These are phyloP conservation scores for Ramularia endophylla DNA, from an alignment of 2,329 filamentous ascomycete species.

Conservation along the genomic window DNA sequence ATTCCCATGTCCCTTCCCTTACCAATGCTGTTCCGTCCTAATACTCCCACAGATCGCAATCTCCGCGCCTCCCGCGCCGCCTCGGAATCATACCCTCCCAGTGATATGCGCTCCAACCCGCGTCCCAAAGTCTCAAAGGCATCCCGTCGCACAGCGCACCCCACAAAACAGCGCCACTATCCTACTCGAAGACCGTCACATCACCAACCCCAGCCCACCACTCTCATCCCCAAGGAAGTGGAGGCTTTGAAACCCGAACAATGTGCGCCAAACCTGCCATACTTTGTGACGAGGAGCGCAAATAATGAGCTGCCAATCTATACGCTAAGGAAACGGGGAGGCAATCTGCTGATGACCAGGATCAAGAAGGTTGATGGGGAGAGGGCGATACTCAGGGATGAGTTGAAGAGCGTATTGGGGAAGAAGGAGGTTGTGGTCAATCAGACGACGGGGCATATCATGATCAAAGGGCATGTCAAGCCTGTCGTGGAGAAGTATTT, in stretches of 20 bases:
- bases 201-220: slow-evolving; percentile 12
- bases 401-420: slow-evolving; percentile 54
- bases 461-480: slow-evolving; percentile 51
- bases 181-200: slow-evolving; percentile 26
- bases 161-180: slow-evolving; percentile 30
- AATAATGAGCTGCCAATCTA: slow-evolving; percentile 74
- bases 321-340: slow-evolving; percentile 63
- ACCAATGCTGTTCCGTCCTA: background rate
- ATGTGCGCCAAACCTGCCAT: slow-evolving; percentile 49
- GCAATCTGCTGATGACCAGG: slow-evolving; percentile 66
- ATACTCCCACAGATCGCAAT: slow-evolving; percentile 24
- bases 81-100: slow-evolving; percentile 28
- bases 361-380: slow-evolving; percentile 79
- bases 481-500: slow-evolving; percentile 30
- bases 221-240: slow-evolving; percentile 24
- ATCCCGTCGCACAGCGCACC: slow-evolving; percentile 30
- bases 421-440: slow-evolving; percentile 53
- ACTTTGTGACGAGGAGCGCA: slow-evolving; percentile 65
- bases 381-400: slow-evolving; percentile 54
- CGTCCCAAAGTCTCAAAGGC: slow-evolving; percentile 33
- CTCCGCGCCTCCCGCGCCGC: slow-evolving; percentile 30
- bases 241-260: slow-evolving; percentile 22
- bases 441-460: slow-evolving; percentile 63
- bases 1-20: too few species aligned
- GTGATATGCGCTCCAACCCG: slow-evolving; percentile 27